Evolutionary conservation across 768 basidiomycete genomes (phyloP).

Genomic region (Tylopilus plumbeoviolaceoides): DNA sequence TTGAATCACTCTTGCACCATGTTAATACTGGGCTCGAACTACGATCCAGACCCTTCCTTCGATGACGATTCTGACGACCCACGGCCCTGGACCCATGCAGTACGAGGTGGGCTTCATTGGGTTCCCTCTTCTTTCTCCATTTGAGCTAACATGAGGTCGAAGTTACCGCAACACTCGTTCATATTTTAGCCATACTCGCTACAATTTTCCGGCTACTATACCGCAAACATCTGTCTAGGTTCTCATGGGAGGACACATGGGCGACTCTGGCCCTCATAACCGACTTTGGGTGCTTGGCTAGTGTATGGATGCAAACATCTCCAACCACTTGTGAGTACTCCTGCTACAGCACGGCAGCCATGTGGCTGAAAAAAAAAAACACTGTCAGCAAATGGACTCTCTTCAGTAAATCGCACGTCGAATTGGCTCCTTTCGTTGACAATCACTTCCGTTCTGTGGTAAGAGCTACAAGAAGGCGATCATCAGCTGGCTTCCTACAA

Average conservation of each 20-base stretch:
- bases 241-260: constrained; percentile 30
- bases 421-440: constrained; percentile 20
- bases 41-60: not conserved
- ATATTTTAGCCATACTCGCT: constrained; percentile 13
- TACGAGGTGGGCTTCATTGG: constrained; percentile 10
- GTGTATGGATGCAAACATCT: constrained; percentile 15
- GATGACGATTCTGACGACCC: not conserved
- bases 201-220: constrained; percentile 20
- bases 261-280: constrained; percentile 21
- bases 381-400: not conserved
- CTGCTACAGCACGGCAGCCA: not conserved
- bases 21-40: not conserved
- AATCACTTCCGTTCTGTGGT: constrained; percentile 22
- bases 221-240: constrained; percentile 16
- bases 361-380: not conserved
- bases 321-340: constrained; percentile 8
- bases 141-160: not conserved
- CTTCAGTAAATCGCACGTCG: not conserved
- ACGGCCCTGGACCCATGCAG: constrained; percentile 6
- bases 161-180: constrained; percentile 16
- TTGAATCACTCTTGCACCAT: not conserved
- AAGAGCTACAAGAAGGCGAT: not conserved
- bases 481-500: not conserved
- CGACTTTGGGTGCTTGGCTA: constrained; percentile 17
- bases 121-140: not conserved